Evolutionary conservation across 2,329 filamentous ascomycete genomes (phyloP), one percentile per base, ranked within the genome.

Genomic region (Coleophoma cylindrospora): DNA sequence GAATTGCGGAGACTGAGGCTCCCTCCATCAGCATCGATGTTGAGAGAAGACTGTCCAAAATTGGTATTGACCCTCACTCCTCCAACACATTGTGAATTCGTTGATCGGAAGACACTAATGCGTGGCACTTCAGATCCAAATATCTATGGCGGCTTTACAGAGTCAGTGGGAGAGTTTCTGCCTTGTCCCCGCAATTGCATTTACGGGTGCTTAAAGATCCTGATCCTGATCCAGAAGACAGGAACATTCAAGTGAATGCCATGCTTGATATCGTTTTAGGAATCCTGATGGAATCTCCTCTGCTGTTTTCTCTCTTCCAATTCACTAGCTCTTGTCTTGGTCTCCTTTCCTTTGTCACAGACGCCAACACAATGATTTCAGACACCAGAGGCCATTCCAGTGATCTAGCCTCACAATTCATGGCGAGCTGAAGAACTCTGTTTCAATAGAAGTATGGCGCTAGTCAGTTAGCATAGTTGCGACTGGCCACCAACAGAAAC

Each of bases 141-240:
- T 64, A 89, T 87, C 61, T 94, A 92, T 75, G 85, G 86, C 50
- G 89, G 88, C 11, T 94, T 94, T 69, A 89, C 85, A 52, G 89
- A 94, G 87, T 89, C 72, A 69, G 80, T 67, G 37, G 14, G 22
- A 41, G 19, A 14, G 6, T 15, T 17, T 19, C 15, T 13, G 17
- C 12, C 15, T 41, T 4, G 7, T 41, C 27, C 27, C 7, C 7
- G 27, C 3, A 6, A 27, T 27, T 27, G 27, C 27, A 27, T 3
- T 6, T 27, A 27, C 4, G 6, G 27, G 3, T 27, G 6, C 27
- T 27, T 27, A 27, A 27, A 10, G 6, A 27, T 27, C 19, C 27
- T 27, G 27, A 27, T 27, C 27, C 6, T 27, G 27, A 27, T 27
- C 27, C 6, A 27, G 9, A 10, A 27, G 27, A 7, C 27, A 10